Evolutionary conservation across 345 rosid genomes (phyloP), one percentile per base, ranked within the genome.

Genomic region (Gynandropsis gynandra): DNA sequence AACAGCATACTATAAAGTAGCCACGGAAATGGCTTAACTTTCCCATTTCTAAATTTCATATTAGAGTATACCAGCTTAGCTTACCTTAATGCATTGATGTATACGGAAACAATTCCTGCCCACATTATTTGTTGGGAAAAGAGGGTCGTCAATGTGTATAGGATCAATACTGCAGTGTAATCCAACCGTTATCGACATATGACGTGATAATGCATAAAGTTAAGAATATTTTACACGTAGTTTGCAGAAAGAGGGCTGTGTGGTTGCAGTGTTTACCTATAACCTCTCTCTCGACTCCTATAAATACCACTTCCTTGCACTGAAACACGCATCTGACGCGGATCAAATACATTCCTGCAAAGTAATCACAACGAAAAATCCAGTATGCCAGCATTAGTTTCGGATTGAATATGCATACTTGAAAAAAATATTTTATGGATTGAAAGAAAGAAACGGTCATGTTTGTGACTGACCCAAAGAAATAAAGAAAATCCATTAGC

Each of bases 21-120:
- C 29, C 29, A 24, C 5, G n/a, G 5, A 24, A 24, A 24, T 24
- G 4, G 29, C 29, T 24, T 24, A 24, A 24, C 29, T 24, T 24
- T 24, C 29, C 29, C 29, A 24, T 24, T 24, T 24, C 29, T 24
- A 24, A 24, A 24, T 24, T 24, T 24, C 29, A 24, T 24, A 24
- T 2, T 24, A 5, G 5, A 2, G 29, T 2, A 24, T 24, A 24
- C 29, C 29, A 24, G 29, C 29, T 24, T 5, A 59, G 32, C 79
- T 61, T 40, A 80, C 98, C 92, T 90, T 90, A 57, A 87, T 90
- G 64, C 98, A 90, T 59, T 90, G 98, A 77, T 90, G 98, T 77
- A 90, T 82, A 11, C 98, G 81, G 48, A 90, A 90, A 72, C 98
- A 90, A 73, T 90, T 90, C 77, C 98, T 80, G 71, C 98, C 98